phyloP scores from a whole-genome alignment of 1,139 yeast genomes.

The Saccharomyces hybrid region DNA sequence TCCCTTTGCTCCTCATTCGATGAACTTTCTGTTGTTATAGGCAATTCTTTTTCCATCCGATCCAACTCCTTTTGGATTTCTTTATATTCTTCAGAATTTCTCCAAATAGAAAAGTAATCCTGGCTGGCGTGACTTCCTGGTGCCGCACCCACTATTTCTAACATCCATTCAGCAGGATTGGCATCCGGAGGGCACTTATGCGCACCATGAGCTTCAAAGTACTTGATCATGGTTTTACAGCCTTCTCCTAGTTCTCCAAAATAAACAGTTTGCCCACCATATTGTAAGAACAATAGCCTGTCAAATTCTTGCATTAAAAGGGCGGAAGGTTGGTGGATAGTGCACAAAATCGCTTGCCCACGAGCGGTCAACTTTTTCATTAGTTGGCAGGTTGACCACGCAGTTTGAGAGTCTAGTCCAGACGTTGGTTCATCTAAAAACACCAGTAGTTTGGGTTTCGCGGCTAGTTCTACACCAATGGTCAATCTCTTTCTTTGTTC shows the following conservation, averaged over 20 bases:
- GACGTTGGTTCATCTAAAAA: slow-evolving; percentile 50
- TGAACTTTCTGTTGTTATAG: slow-evolving; percentile 23
- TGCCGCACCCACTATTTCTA: slow-evolving; percentile 70
- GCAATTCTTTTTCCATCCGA: slow-evolving; percentile 39
- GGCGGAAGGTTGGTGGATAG: slow-evolving; percentile 65
- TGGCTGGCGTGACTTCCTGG: slow-evolving; percentile 60
- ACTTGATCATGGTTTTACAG: slow-evolving; percentile 49
- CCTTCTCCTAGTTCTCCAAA: slow-evolving; percentile 69
- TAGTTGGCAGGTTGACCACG: slow-evolving; percentile 45
- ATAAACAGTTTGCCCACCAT: slow-evolving; percentile 71
- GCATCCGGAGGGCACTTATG: slow-evolving; percentile 54
- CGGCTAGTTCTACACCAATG: slow-evolving; percentile 49
- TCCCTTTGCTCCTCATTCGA: slow-evolving; percentile 26
- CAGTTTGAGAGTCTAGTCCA: slow-evolving; percentile 47
- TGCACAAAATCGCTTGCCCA: slow-evolving; percentile 48
- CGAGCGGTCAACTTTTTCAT: slow-evolving; percentile 40
- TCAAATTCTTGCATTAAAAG: slow-evolving; percentile 67
- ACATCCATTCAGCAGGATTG: slow-evolving; percentile 78
- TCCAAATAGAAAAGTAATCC: slow-evolving; percentile 61
- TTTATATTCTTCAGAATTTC: slow-evolving; percentile 44
- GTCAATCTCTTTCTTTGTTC: slow-evolving; percentile 56
- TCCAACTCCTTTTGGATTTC: slow-evolving; percentile 38
- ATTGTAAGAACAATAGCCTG: slow-evolving; percentile 57
- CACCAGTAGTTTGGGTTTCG: slow-evolving; percentile 42
- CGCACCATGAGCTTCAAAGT: slow-evolving; percentile 65